Percentiles rank a stretch among this genome's conserved stretches.
Evolutionary conservation across 1,284 basidiomycete species (phyloP).

Genomic region (Crucibulum parvulum): DNA sequence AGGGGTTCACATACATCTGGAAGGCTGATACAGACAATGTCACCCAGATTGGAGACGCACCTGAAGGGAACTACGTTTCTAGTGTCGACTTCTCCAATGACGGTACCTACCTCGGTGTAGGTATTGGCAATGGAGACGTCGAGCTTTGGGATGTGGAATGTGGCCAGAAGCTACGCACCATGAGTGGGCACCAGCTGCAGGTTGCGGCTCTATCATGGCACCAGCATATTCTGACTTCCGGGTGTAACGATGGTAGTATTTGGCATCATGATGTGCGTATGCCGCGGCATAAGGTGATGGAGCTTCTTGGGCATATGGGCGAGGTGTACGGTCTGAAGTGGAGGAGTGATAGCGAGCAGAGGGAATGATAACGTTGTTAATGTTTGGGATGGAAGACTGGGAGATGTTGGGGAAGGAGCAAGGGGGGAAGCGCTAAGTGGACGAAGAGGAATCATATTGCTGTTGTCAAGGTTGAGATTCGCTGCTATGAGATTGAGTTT

Average conservation of each 20-base stretch:
- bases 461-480: conserved; percentile 80
- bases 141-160: conserved; percentile 96
- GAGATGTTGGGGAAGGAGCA: conserved; percentile 65
- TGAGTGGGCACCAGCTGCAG: conserved; percentile 85
- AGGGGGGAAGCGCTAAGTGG: conserved; percentile 81
- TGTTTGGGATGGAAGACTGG: conserved; percentile 90
- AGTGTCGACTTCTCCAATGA: conserved; percentile 89
- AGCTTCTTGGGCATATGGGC: conserved; percentile 87
- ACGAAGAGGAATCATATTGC: conserved; percentile 95
- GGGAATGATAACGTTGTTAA: conserved; percentile 98
- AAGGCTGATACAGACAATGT: conserved; percentile 91
- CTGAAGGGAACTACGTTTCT: conserved; percentile 78
- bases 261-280: conserved; percentile 94
- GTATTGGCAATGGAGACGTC: conserved; percentile 85
- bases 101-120: conserved; percentile 88
- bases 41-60: conserved; percentile 76
- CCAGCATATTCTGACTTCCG: conserved; percentile 86
- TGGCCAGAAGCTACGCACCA: conserved; percentile 84
- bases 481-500: background rate
- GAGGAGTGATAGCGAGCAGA: conserved; percentile 88
- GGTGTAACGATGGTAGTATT: conserved; percentile 91
- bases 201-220: conserved; percentile 88
- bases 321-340: conserved; percentile 90
- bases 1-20: conserved; percentile 90
- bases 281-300: conserved; percentile 88